A percentile compares a stretch with the other conserved stretches of the same genome.
Evolutionary conservation across 139 green algal species (phyloP).

Genomic region (Chlamydomonas incerta): DNA sequence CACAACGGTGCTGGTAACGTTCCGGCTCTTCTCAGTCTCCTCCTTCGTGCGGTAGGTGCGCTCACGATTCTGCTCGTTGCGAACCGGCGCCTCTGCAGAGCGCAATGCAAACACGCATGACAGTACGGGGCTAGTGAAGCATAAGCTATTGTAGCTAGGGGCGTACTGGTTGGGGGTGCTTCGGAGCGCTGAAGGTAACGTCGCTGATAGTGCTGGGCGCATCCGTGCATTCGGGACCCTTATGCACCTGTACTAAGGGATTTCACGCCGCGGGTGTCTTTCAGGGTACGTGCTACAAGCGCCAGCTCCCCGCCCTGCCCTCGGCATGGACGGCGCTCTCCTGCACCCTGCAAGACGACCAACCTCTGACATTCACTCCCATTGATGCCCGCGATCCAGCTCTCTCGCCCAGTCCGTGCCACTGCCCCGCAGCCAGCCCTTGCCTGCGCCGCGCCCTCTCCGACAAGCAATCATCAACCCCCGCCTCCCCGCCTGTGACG

Average conservation of each 20-base stretch:
- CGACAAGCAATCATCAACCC: neutral
- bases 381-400: too few relatives aligned
- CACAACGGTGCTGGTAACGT: constrained; percentile 88
- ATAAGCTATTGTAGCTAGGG: neutral
- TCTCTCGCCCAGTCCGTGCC: too few relatives aligned
- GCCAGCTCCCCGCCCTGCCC: too few relatives aligned
- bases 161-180: too few relatives aligned
- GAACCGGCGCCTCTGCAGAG: constrained; percentile 57
- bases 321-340: too few relatives aligned
- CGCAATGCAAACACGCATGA: neutral
- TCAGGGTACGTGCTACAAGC: too few relatives aligned
- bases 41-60: constrained; percentile 93
- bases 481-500: neutral
- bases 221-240: neutral
- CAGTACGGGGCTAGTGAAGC: neutral
- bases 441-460: neutral
- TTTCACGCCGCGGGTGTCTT: neutral
- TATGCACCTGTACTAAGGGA: too few relatives aligned
- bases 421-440: too few relatives aligned
- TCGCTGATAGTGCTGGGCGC: too few relatives aligned
- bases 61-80: constrained; percentile 66
- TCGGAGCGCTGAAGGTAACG: too few relatives aligned
- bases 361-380: too few relatives aligned
- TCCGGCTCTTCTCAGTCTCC: constrained; percentile 87
- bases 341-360: too few relatives aligned